Evolutionary conservation across 2,329 filamentous ascomycete species (phyloP).

Genomic region (Diaporthe longicolla): DNA sequence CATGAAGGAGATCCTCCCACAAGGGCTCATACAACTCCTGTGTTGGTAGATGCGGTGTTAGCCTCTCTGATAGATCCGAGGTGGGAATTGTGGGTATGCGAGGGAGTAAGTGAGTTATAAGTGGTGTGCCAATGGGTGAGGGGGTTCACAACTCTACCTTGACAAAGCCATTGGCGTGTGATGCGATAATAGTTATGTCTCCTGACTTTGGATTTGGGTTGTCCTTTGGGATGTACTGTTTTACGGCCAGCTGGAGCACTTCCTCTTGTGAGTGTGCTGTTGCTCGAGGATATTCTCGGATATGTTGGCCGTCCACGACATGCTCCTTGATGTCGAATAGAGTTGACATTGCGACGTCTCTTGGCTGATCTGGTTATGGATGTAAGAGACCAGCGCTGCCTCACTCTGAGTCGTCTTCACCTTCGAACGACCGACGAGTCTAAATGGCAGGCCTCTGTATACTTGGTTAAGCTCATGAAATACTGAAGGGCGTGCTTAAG

Average conservation of each 20-base stretch:
- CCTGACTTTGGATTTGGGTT: conserved; percentile 78
- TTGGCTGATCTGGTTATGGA: not conserved
- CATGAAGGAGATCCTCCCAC: conserved; percentile 83
- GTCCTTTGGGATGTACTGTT: conserved; percentile 87
- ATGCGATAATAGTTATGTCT: conserved; percentile 87
- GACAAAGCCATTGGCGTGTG: conserved; percentile 92
- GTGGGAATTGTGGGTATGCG: not conserved
- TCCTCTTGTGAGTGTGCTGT: conserved; percentile 82
- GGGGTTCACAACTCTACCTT: conserved; percentile 69
- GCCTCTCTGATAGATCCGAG: not conserved
- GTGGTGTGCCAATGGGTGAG: too few relatives aligned
- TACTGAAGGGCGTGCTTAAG: not conserved
- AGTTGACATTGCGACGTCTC: conserved; percentile 50
- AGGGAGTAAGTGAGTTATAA: conserved; percentile 11
- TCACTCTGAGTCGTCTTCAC: not conserved
- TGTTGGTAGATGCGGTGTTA: conserved; percentile 35
- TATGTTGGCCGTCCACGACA: conserved; percentile 79
- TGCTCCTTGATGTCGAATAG: conserved; percentile 81
- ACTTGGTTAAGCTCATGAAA: not conserved
- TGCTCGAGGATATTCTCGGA: conserved; percentile 84
- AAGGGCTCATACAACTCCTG: conserved; percentile 93
- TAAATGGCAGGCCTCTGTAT: not conserved
- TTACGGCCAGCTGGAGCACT: conserved; percentile 79
- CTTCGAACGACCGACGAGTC: not conserved
- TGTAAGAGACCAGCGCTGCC: not conserved